Conservation (phyloP, 768 basidiomycete genomes). For the Clitopilus passeckerianus region DNA sequence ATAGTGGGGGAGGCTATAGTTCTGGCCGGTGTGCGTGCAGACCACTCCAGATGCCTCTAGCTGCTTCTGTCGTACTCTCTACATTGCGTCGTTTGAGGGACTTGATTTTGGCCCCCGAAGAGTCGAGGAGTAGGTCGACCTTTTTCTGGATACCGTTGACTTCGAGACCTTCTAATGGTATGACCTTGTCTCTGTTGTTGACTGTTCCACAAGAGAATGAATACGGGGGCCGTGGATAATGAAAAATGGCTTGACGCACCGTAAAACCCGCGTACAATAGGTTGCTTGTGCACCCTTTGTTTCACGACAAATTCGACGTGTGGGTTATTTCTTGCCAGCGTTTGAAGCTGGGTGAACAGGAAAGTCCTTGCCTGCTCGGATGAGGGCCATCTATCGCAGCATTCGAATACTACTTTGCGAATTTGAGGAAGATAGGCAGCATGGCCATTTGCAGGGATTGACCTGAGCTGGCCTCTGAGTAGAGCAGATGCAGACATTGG, state of each 20-base stretch:
- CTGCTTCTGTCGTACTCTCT: slow-evolving; percentile 73
- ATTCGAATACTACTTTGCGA: slow-evolving; percentile 88
- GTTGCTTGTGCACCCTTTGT: slow-evolving; percentile 70
- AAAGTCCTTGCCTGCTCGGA: slow-evolving; percentile 69
- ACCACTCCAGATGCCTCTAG: slow-evolving; percentile 89
- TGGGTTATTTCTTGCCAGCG: slow-evolving; percentile 67
- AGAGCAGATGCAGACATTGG: slow-evolving; percentile 19
- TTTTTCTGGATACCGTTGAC: slow-evolving; percentile 73
- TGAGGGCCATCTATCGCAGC: slow-evolving; percentile 78
- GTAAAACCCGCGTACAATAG: slow-evolving; percentile 81
- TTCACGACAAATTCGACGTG: slow-evolving; percentile 83
- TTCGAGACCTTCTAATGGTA: slow-evolving; percentile 72
- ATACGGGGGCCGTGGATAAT: slow-evolving; percentile 5
- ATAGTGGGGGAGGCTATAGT: slow-evolving; percentile 24
- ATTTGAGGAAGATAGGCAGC: slow-evolving; percentile 67
- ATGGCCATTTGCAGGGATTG: slow-evolving; percentile 72
- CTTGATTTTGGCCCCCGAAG: slow-evolving; percentile 84
- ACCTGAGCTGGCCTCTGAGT: slow-evolving; percentile 42
- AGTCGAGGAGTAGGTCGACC: slow-evolving; percentile 77
- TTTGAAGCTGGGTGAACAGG: slow-evolving; percentile 56
- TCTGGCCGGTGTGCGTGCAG: slow-evolving; percentile 70
- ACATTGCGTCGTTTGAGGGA: slow-evolving; percentile 72
- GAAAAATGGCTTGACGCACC: slow-evolving; percentile 36
- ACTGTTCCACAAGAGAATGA: slow-evolving; percentile 38
- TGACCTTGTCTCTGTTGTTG: slow-evolving; percentile 85